A percentile compares a stretch with the other conserved stretches of the same genome.
These are phyloP conservation scores for Bolboschoenoplectus hybrid DNA, from an alignment of 202 grass and related monocot genomes.

Conservation along the genomic window DNA sequence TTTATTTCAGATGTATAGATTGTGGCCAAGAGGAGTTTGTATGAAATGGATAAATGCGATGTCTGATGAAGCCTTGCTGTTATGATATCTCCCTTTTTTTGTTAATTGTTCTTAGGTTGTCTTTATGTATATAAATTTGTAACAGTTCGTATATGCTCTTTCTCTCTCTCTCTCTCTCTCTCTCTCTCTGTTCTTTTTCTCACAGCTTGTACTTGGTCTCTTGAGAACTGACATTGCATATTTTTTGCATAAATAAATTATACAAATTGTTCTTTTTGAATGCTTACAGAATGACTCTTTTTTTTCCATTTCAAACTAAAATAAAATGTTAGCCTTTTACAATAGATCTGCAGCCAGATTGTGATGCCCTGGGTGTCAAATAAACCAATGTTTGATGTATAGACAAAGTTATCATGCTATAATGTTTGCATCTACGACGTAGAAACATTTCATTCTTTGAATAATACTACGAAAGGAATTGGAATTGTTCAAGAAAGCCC, in stretches of 20 bases:
- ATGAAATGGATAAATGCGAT: constrained; percentile 4
- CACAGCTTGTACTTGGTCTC: constrained; percentile 10
- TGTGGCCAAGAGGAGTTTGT: neutral
- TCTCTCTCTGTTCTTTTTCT: neutral
- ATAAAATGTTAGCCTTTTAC: neutral
- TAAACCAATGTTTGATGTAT: neutral
- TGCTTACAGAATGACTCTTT: neutral
- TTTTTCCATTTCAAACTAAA: neutral
- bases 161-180: neutral
- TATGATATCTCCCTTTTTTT: neutral
- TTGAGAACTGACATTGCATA: neutral
- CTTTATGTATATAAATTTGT: neutral
- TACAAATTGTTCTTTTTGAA: neutral
- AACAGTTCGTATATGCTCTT: neutral
- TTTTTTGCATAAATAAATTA: neutral
- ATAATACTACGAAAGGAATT: no score
- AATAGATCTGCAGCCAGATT: neutral
- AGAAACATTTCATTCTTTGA: no score
- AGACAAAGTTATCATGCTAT: no score
- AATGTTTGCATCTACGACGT: no score
- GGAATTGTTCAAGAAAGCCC: no score
- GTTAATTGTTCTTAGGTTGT: neutral
- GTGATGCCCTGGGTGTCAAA: neutral
- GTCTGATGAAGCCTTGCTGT: neutral
- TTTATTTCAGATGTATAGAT: constrained; percentile 18